Conservation (phyloP, 108 stramenopile species). For the Pseudonitzschia pungens region DNA sequence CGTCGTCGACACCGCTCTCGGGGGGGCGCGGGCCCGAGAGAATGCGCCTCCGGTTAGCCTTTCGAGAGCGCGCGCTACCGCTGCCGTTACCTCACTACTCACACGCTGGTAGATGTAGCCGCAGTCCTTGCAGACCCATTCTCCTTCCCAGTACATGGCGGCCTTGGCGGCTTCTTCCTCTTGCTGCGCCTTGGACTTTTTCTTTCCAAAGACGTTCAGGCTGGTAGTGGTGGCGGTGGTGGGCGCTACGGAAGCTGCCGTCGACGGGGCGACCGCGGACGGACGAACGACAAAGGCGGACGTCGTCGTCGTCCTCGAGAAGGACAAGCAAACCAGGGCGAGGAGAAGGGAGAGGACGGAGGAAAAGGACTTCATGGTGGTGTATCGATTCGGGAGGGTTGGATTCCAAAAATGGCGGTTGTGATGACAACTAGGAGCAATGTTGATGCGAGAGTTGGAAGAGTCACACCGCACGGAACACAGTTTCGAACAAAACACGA, state of each 20-base stretch:
- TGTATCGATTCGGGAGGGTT: background rate
- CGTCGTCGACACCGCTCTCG: no score
- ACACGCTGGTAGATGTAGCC: conserved; percentile 96
- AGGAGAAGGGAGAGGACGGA: conserved; percentile 4
- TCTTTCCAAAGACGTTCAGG: conserved; percentile 81
- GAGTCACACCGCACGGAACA: no score
- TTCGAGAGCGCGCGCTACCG: no score
- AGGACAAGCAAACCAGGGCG: background rate
- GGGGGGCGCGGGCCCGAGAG: no score
- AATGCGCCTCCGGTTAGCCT: no score
- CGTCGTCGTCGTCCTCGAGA: conserved; percentile 17
- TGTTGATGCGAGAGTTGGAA: no score
- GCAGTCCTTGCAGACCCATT: conserved; percentile 98
- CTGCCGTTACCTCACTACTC: no score
- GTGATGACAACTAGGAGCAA: background rate
- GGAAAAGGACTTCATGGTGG: conserved; percentile 2
- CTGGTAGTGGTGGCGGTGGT: conserved; percentile 44
- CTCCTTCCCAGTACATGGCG: conserved; percentile 90
- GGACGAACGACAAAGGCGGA: conserved; percentile 26
- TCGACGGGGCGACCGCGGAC: background rate
- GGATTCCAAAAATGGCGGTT: background rate
- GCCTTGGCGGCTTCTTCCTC: conserved; percentile 61
- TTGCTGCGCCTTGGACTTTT: conserved; percentile 66
- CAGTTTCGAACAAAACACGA: no score
- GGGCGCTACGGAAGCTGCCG: background rate